Base-by-base conservation (phyloP, 2,329 filamentous ascomycete species). In the Colletotrichum graminicola region DNA sequence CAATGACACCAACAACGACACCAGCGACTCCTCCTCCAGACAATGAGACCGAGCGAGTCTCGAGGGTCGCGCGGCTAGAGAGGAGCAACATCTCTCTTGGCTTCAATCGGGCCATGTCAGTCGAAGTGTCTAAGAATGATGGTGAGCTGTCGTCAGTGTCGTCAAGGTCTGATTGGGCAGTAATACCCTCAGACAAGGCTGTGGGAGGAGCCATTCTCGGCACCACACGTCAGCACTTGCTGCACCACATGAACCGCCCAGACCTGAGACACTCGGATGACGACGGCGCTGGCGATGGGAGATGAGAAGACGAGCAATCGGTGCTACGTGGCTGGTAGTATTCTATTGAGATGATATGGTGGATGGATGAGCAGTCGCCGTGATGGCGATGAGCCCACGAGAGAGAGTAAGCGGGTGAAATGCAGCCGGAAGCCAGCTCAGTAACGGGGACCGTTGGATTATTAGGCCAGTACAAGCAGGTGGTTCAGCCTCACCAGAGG, bases 11-110 rank as follows among this genome's bases (percentile, higher is more conserved):
- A 54, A 84, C 75, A 34, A 80, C 78, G 62, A 81, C 76, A 45
- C 82, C 82, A 2, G 81, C 82, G 60, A 83, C 78, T 59, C 78
- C 78, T 51, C 81, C 81, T 73, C 80, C 61, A 11, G 63, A 60
- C 51, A 74, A 62, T 66, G 57, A 52, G 34, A 59, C 43, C 7
- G 79, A 80, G 11, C 78, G 79, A 41, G 77, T 78, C 64, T 77
- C 76, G n/a, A 77, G 75, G 14, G 76, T 76, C 11, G 79, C 78
- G 52, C 71, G 73, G 47, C 51, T 59, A 49, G 54, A 57, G 52
- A 68, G 62, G 39, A 45, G 47, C n/a, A 51, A 21, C 59, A 56
- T 54, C 59, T 62, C 43, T 32, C 39, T 57, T 45, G 43, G 55
- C 47, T 51, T 61, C 29, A 56, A 43, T 60, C 29, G 63, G 55